phyloP scores from a whole-genome alignment of 768 basidiomycete genomes.

The Suillus americanus region DNA sequence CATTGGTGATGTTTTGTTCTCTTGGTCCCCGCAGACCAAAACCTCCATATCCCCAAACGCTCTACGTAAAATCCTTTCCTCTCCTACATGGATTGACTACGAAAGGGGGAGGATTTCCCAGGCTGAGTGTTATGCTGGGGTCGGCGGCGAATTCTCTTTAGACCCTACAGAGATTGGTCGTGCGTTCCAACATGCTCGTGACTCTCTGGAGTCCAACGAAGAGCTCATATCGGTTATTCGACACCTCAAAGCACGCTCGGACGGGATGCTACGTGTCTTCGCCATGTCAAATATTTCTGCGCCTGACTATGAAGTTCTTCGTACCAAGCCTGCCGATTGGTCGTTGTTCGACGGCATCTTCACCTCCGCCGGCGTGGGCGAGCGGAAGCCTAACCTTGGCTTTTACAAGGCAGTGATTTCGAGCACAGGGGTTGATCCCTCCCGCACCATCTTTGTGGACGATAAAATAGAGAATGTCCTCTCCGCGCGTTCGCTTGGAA shows the following conservation, averaged over 20 bases:
- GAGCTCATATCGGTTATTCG: constrained; percentile 45
- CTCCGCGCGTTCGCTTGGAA: constrained; percentile 55
- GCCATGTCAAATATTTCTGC: constrained; percentile 62
- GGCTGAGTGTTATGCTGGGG: constrained; percentile 41
- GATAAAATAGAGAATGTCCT: constrained; percentile 61
- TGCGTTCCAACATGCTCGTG: constrained; percentile 48
- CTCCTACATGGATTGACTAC: constrained; percentile 53
- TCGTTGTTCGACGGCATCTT: constrained; percentile 49
- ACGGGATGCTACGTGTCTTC: constrained; percentile 39
- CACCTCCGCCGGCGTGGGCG: constrained; percentile 49
- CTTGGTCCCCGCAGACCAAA: constrained; percentile 48
- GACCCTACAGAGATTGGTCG: constrained; percentile 38
- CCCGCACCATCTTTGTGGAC: constrained; percentile 53
- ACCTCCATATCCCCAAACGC: constrained; percentile 42
- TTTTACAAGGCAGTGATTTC: constrained; percentile 52
- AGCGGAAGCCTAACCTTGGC: constrained; percentile 56
- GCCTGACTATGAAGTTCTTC: constrained; percentile 49
- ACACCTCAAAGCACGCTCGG: constrained; percentile 41
- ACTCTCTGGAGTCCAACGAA: constrained; percentile 45
- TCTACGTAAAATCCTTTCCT: constrained; percentile 42
- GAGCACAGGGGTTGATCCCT: constrained; percentile 44
- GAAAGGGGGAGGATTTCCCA: constrained; percentile 48
- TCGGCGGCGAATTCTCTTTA: constrained; percentile 41
- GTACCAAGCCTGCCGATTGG: constrained; percentile 46
- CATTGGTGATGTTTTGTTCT: constrained; percentile 56